Conservation (phyloP, 257 asterid genomes). For the Solanum stenotomum region DNA sequence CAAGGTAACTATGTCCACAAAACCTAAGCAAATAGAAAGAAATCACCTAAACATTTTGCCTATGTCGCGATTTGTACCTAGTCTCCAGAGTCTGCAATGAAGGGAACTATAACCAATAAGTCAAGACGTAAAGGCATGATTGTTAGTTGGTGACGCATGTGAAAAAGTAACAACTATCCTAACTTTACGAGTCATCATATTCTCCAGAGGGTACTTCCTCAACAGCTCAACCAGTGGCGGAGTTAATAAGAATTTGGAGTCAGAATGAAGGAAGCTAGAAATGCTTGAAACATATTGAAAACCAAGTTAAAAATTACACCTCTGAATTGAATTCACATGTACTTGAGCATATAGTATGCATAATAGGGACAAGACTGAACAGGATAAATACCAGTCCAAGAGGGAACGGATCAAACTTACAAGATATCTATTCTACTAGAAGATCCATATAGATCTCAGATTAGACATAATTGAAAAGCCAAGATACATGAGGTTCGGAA, state of each 20-base stretch:
- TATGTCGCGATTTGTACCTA: background rate
- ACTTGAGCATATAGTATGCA: background rate
- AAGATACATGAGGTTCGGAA: background rate
- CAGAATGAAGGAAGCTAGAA: background rate
- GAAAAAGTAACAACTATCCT: background rate
- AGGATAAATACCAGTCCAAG: background rate
- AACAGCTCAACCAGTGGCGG: background rate
- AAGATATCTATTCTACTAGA: background rate
- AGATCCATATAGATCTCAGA: background rate
- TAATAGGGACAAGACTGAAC: background rate
- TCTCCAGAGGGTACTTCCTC: background rate
- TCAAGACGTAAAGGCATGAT: background rate
- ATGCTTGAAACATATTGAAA: background rate
- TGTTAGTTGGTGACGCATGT: background rate
- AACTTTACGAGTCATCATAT: background rate
- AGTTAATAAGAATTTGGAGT: background rate
- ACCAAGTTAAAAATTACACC: background rate
- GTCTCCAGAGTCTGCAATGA: background rate
- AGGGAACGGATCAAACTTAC: background rate
- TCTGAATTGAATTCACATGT: background rate
- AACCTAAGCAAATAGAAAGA: background rate
- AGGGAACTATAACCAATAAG: background rate
- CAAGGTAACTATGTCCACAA: background rate
- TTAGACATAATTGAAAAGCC: background rate
- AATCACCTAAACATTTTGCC: background rate